Evolutionary conservation across 148 eudicot species (phyloP).

Genomic region (Hydrangea macrophylla): DNA sequence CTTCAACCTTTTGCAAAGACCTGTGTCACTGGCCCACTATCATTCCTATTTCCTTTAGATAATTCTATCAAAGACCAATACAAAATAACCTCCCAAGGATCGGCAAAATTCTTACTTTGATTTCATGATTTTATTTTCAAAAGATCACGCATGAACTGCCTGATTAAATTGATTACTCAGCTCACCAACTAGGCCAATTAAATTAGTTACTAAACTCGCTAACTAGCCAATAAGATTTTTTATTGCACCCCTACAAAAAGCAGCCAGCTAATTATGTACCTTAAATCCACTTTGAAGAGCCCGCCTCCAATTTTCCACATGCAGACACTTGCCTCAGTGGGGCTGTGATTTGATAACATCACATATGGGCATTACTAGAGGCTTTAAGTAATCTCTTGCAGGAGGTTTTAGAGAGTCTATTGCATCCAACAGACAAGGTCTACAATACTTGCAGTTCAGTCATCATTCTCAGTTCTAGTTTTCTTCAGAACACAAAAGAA

Average conservation of each 20-base stretch:
- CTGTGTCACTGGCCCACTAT: too few relatives aligned
- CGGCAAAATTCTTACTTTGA: too few relatives aligned
- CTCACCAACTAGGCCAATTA: background rate
- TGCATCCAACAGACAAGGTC: constrained; percentile 72
- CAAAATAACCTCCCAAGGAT: background rate
- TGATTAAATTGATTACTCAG: background rate
- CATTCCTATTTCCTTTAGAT: too few relatives aligned
- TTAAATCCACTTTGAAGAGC: constrained; percentile 77
- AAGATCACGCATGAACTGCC: too few relatives aligned
- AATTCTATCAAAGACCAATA: background rate
- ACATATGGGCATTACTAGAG: constrained; percentile 82
- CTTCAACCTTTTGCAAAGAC: too few relatives aligned
- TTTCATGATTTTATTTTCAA: too few relatives aligned
- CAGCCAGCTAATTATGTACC: constrained; percentile 33
- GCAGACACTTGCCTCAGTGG: constrained; percentile 79
- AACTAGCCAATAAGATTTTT: background rate
- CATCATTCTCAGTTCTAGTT: background rate
- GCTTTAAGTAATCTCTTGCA: constrained; percentile 76
- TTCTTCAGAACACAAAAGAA: background rate
- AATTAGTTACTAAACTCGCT: background rate
- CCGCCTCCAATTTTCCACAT: constrained; percentile 87
- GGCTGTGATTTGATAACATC: constrained; percentile 70
- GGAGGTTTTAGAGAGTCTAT: constrained; percentile 77
- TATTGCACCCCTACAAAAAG: background rate
- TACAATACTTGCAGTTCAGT: constrained; percentile 60